phyloP scores from a whole-genome alignment of 768 basidiomycete species.

The Obba rivulosa region DNA sequence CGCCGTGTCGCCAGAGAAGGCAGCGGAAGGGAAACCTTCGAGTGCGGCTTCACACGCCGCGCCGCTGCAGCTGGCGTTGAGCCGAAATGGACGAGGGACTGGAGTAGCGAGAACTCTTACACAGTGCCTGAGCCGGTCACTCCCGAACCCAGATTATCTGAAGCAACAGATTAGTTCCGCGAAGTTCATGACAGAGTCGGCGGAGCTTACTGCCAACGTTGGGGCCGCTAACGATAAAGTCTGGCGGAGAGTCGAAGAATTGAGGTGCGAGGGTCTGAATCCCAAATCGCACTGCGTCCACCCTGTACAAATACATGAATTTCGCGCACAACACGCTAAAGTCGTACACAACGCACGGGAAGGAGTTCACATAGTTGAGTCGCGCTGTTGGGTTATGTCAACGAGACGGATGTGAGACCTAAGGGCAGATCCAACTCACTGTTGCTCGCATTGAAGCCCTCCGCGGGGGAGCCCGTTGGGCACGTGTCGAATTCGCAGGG shows the following conservation, averaged over 20 bases:
- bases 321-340: background rate
- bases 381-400: constrained; percentile 17
- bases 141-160: constrained; percentile 20
- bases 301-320: constrained; percentile 6
- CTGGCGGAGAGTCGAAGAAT: constrained; percentile 33
- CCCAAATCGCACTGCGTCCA: constrained; percentile 29
- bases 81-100: too few relatives aligned
- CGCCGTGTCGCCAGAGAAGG: constrained; percentile 40
- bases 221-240: constrained; percentile 42
- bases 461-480: constrained; percentile 35
- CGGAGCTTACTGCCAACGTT: constrained; percentile 25
- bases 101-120: constrained; percentile 11
- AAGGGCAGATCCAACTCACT: too few relatives aligned
- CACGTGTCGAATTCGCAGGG: constrained; percentile 41
- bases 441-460: constrained; percentile 36
- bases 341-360: constrained; percentile 23
- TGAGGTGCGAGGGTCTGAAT: constrained; percentile 42
- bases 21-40: constrained; percentile 45
- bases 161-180: background rate
- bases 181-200: background rate
- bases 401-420: background rate
- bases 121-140: constrained; percentile 23
- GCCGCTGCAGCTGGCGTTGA: constrained; percentile 27
- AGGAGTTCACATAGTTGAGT: constrained; percentile 40
- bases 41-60: constrained; percentile 44